Base-by-base conservation (phyloP, 2,329 filamentous ascomycete species). In the Achaetomium macrosporum region DNA sequence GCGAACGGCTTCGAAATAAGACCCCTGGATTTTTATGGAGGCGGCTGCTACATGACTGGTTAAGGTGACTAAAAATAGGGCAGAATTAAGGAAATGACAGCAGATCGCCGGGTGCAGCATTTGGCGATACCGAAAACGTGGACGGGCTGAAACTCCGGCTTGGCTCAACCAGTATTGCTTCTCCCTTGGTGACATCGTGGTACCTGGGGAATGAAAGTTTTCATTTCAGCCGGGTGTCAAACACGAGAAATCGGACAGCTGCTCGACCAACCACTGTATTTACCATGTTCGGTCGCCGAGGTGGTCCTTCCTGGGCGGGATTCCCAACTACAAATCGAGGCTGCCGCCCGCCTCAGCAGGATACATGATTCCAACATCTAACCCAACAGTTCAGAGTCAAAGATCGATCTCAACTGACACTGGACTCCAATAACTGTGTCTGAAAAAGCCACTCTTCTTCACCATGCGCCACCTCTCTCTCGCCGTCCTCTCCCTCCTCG, bases 41-140 rank as follows among this genome's bases (percentile, higher is more conserved):
- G 31, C 30, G 37, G 11, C 19, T 25, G 29, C 35, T 15, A 20
- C 35, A 13, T 4, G 10, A 37, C 12, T 37, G 12, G 12, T 16
- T n/a, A 37, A 37, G 13, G 15, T 16, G 15, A 19, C 54, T 56
- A 53, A 51, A 56, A 56, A 53, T 56, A 56, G 50, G 47, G 25
- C 25, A 25, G 7, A 25, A 25, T 25, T 4, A 25, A 45, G n/a
- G 30, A 41, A 37, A 48, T 33, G 20, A 12, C 33, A 41, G 29
- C 35, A 6, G 11, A 37, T 29, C 11, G n/a, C 25, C 44, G 5
- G 41, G 16, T 30, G 7, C 5, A n/a, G n/a, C n/a, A n/a, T 30
- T 25, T 47, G 43, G 29, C 36, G 31, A 15, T 43, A 37, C 43
- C 50, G 3, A 56, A 56, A 53, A 39, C 16, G 47, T 40, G 19